Evolutionary conservation across 768 basidiomycete species (phyloP).

Genomic region (Auricularia cornea): DNA sequence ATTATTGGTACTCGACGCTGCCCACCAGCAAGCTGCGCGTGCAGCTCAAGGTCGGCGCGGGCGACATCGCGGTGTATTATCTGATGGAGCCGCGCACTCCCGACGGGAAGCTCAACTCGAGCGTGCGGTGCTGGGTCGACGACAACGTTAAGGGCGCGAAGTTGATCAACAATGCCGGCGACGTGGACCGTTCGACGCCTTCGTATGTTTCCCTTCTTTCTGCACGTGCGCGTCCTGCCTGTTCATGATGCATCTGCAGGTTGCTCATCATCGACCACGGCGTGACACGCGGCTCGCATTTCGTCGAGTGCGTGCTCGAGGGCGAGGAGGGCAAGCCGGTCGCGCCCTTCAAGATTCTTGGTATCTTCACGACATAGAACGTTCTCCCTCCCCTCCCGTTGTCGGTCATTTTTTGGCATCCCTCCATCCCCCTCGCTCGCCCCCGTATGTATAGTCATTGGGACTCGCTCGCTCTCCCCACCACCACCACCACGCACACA

Average conservation of each 20-base stretch:
- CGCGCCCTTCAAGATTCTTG: conserved; percentile 82
- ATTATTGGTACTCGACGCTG: conserved; percentile 90
- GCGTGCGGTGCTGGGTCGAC: conserved; percentile 94
- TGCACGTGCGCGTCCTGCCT: conserved; percentile 2
- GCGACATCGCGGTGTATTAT: conserved; percentile 90
- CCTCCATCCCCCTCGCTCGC: background rate
- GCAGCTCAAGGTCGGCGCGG: conserved; percentile 75
- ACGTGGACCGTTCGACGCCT: conserved; percentile 51
- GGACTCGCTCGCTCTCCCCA: background rate
- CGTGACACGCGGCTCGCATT: conserved; percentile 86
- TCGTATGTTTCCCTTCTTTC: conserved; percentile 42
- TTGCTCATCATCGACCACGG: conserved; percentile 78
- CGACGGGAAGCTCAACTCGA: conserved; percentile 51
- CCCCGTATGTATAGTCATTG: background rate
- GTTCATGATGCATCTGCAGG: conserved; percentile 30
- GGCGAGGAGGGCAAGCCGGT: conserved; percentile 82
- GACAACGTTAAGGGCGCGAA: conserved; percentile 80
- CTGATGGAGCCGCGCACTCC: conserved; percentile 56
- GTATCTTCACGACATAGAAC: conserved; percentile 68
- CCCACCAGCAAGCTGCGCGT: conserved; percentile 78
- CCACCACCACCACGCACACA: background rate
- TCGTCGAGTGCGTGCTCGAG: conserved; percentile 78
- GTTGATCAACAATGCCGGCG: conserved; percentile 68
- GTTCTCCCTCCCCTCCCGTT: background rate
- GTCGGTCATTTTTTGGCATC: background rate